Evolutionary conservation across 331 rosid species (phyloP).

Genomic region (Phaseolus coccineus): DNA sequence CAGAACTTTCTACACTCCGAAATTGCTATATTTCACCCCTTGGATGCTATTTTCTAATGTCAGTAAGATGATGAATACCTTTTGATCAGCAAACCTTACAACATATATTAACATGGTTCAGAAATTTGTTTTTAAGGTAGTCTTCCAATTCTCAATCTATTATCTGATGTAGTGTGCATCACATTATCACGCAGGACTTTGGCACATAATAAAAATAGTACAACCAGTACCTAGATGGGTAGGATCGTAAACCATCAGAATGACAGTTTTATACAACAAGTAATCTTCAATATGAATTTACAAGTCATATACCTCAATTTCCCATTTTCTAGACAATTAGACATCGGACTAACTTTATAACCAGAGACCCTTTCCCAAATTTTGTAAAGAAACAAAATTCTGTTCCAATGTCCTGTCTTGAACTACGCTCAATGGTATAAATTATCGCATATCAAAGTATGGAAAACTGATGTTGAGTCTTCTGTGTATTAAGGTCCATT

Average conservation of each 20-base stretch:
- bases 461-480: not conserved
- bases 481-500: conserved; percentile 8
- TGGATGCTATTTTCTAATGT: too few relatives aligned
- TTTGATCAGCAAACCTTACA: not conserved
- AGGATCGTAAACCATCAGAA: not conserved
- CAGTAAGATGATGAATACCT: too few relatives aligned
- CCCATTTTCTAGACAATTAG: not conserved
- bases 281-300: not conserved
- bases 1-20: not conserved
- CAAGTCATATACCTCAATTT: conserved; percentile 5
- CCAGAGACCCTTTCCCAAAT: not conserved
- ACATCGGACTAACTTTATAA: not conserved
- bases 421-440: not conserved
- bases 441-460: not conserved
- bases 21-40: too few relatives aligned
- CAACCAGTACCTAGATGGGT: not conserved
- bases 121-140: conserved; percentile 12
- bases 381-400: conserved; percentile 3
- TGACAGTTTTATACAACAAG: not conserved
- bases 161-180: not conserved
- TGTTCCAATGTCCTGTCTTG: not conserved
- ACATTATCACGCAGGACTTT: not conserved
- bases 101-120: not conserved
- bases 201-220: not conserved
- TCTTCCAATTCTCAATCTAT: not conserved